Evolutionary conservation across 2,329 filamentous ascomycete genomes (phyloP), one percentile per base, ranked within the genome.

Genomic region (Cadophora sp.): DNA sequence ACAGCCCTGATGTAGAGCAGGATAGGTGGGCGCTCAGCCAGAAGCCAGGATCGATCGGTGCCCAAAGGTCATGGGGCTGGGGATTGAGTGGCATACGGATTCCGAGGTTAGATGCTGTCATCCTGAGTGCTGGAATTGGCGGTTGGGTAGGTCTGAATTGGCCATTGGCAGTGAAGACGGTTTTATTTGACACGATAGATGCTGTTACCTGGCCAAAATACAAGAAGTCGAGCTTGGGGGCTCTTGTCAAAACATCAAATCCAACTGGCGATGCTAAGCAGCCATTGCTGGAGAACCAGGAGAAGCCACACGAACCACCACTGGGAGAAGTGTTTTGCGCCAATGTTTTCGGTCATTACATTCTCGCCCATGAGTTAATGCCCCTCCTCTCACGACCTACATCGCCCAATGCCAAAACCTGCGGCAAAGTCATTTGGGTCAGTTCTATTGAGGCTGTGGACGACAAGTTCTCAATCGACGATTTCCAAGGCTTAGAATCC

Each of bases 301-400:
- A 69, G 16, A 66, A 66, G 37, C 24, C 64, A 12, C 74, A 81
- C 19, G 86, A 89, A 67, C 89, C 91, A 0, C 81, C 83, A 5
- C 82, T 99, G 0, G 94, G 93, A 3, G 86, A 93, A 73, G 89
- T 97, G 22, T 99, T 98, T 78, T 91, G 91, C 78, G 91, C 95
- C 61, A 98, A 98, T 77, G 86, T 97, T 34, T 98, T 99, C 77
- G 96, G 96, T 0, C 96, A 99, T 81, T 98, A 99, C 78, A 82
- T 97, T 76, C 88, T 99, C 27, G 88, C 88, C 19, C 94, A 97
- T 79, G 89, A 91, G 76, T 85, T 98, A 12, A 85, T 91, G 73
- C 91, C 93, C 0, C 83, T 97, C 12, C 85, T 99, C 8, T 78
- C 76, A 43, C 72, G 67, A 11, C 72, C 75, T 22, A 69, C 73